Evolutionary conservation across 2,329 filamentous ascomycete genomes (phyloP).

Genomic region (Pseudofabraea citricarpa): DNA sequence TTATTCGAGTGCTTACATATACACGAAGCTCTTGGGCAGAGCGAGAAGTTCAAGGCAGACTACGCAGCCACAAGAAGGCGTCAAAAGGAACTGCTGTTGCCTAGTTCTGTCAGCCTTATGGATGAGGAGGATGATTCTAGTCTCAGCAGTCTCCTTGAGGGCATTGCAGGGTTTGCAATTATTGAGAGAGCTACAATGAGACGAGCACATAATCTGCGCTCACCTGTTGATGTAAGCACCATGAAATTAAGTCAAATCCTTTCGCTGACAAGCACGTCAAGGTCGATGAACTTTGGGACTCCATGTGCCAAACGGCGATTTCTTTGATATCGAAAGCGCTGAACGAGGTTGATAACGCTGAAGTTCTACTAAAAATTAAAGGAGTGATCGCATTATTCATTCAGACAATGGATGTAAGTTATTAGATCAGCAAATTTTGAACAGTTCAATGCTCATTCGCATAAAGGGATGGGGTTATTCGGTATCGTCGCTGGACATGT

Average conservation of each 20-base stretch:
- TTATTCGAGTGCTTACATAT: slow-evolving; percentile 95
- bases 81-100: slow-evolving; percentile 88
- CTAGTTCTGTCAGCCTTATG: slow-evolving; percentile 67
- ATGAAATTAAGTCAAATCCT: background rate
- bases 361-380: slow-evolving; percentile 90
- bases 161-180: slow-evolving; percentile 93
- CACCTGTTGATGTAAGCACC: slow-evolving; percentile 67
- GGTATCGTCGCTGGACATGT: slow-evolving; percentile 73
- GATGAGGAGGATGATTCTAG: slow-evolving; percentile 83
- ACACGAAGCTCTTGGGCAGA: slow-evolving; percentile 88
- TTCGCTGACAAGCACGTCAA: slow-evolving; percentile 31
- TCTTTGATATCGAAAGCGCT: slow-evolving; percentile 76
- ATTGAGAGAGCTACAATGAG: slow-evolving; percentile 93
- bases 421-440: background rate
- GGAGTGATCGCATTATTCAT: slow-evolving; percentile 90
- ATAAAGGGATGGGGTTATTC: slow-evolving; percentile 82
- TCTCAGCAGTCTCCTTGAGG: slow-evolving; percentile 86
- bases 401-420: slow-evolving; percentile 86
- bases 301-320: slow-evolving; percentile 88
- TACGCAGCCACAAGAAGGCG: slow-evolving; percentile 87
- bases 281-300: slow-evolving; percentile 98
- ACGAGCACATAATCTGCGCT: slow-evolving; percentile 76
- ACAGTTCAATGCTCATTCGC: slow-evolving; percentile 4
- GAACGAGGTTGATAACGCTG: slow-evolving; percentile 76
- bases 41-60: slow-evolving; percentile 82